Conservation (phyloP, 2,329 filamentous ascomycete species). For the Fusarium sp. region DNA sequence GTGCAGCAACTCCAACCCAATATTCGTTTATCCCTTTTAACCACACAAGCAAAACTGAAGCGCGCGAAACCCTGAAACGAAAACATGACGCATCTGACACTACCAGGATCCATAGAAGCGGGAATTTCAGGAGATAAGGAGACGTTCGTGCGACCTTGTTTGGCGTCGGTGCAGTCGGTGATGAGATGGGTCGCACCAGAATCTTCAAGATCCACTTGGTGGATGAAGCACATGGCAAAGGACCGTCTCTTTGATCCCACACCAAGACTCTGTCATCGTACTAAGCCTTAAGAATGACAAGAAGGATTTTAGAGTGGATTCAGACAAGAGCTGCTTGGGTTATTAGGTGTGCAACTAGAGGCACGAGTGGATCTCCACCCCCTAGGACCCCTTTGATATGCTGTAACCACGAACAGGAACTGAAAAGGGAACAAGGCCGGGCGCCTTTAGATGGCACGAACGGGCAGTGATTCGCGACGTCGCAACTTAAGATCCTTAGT, state of each 20-base stretch:
- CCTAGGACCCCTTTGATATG: background rate
- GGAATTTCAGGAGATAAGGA: slow-evolving; percentile 33
- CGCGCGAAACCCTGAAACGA: background rate
- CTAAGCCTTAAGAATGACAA: background rate
- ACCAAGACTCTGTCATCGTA: background rate
- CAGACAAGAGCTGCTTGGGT: background rate
- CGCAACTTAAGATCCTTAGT: slow-evolving; percentile 47
- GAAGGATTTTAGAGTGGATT: background rate
- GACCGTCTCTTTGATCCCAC: slow-evolving; percentile 18
- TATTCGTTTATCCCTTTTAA: slow-evolving; percentile 10
- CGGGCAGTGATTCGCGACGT: slow-evolving; percentile 49
- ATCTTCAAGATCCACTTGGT: slow-evolving; percentile 42
- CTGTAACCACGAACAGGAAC: background rate
- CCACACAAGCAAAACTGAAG: background rate
- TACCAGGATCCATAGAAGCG: slow-evolving; percentile 5
- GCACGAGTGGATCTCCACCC: background rate
- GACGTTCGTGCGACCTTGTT: slow-evolving; percentile 37
- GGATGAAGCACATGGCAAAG: slow-evolving; percentile 23
- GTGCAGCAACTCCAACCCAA: slow-evolving; percentile 19
- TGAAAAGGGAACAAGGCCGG: background rate
- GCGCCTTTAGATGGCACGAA: slow-evolving; percentile 48
- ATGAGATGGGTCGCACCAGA: slow-evolving; percentile 41
- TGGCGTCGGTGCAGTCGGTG: slow-evolving; percentile 41
- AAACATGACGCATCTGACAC: background rate
- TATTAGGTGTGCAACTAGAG: background rate